Evolutionary conservation across 345 rosid genomes (phyloP), one percentile per base, ranked within the genome.

Genomic region (Raphanus sativus): DNA sequence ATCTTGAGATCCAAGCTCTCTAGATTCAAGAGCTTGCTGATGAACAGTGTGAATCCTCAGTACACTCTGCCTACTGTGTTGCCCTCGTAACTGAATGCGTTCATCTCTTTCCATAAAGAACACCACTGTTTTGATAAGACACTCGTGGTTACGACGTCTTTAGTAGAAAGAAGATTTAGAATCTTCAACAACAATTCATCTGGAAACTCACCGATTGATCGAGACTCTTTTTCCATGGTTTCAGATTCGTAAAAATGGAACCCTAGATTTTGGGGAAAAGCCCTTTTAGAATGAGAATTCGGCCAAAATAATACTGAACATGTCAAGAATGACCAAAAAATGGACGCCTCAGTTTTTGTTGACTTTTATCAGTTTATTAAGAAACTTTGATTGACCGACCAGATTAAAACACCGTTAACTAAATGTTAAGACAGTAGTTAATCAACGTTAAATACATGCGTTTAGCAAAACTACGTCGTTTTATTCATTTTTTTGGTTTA

Each of bases 141-240:
- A 6, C 65, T 55, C 25, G 71, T 65, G 17, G 65, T 40, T 34
- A 25, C 13, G 6, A 9, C 71, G 36, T 55, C 21, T 38, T 36
- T 61, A 6, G 12, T 60, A 21, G 29, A 50, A 52, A 73, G 38
- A 3, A 1, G 5, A 32, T 45, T 13, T 9, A 73, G 5, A 4
- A 73, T 63, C 50, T 73, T 73, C 24, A 73, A 50, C 12, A 73
- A 8, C 52, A 73, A 1, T 2, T 73, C 48, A 21, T 73, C 50
- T 21, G 62, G 69, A 11, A 73, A 62, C 25, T 62, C 76, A 13
- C 32, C 62, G 50, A 62, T 73, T 42, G 50, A 42, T 42, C 50
- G 50, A 42, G 45, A 24, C 1, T 8, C 24, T 9, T 15, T 50
- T 10, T 36, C 40, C 40, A 36, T 36, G 40, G 40, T 13, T 32